Evolutionary conservation across 345 rosid genomes (phyloP).

Genomic region (Brassica nigra): DNA sequence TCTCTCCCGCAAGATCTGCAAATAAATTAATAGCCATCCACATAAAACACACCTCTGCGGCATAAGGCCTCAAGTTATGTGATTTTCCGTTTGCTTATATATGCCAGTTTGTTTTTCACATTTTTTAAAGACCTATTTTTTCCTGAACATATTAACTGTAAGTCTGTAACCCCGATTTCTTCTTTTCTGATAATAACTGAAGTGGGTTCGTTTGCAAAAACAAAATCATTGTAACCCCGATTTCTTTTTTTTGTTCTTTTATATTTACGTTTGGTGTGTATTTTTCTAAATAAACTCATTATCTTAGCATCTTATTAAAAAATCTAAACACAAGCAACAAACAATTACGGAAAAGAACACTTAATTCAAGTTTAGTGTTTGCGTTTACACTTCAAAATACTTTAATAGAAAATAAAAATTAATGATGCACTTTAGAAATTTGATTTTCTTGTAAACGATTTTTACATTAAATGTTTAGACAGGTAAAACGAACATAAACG

Average conservation of each 20-base stretch:
- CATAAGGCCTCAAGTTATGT: background rate
- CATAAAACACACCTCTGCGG: background rate
- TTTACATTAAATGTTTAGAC: background rate
- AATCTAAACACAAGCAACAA: background rate
- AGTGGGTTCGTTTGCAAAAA: background rate
- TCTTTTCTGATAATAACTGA: background rate
- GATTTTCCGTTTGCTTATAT: background rate
- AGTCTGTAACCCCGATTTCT: too few relatives aligned
- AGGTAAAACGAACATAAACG: background rate
- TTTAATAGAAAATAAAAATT: background rate
- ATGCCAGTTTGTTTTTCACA: background rate
- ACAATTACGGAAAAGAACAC: background rate
- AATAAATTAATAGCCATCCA: background rate
- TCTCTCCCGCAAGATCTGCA: constrained; percentile 63
- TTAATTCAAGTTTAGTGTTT: background rate
- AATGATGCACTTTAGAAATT: background rate
- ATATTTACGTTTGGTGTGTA: background rate
- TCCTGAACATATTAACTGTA: background rate
- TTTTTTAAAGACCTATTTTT: background rate
- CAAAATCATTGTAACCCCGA: background rate
- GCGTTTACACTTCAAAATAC: background rate
- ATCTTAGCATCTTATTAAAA: background rate
- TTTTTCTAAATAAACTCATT: background rate
- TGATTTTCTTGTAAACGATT: background rate
- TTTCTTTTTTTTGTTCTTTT: background rate